Percentiles rank a stretch among this genome's conserved stretches.
Conservation (phyloP, 1,139 yeast genomes). For the Magnusiomyces paraingens region DNA sequence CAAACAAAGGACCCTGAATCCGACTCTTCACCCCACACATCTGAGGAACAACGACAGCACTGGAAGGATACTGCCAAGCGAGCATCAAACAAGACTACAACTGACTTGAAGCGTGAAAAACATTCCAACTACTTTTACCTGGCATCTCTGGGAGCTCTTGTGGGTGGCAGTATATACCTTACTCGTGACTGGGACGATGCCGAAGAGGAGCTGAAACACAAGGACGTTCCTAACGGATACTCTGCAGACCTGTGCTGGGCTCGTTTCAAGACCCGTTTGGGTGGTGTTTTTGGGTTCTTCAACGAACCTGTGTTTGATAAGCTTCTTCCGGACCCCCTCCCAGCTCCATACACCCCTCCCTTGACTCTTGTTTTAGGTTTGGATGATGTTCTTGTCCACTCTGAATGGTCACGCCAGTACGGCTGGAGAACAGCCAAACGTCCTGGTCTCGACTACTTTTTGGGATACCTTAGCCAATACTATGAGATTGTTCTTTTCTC, state of each 20-base stretch:
- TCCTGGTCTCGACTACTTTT: constrained; percentile 95
- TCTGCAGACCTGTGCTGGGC: constrained; percentile 43
- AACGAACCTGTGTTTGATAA: constrained; percentile 93
- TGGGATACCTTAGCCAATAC: constrained; percentile 89
- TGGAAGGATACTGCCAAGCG: constrained; percentile 36
- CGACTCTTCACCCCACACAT: constrained; percentile 10
- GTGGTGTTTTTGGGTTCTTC: constrained; percentile 74
- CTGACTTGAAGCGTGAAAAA: constrained; percentile 51
- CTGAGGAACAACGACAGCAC: constrained; percentile 26
- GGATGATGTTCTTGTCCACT: constrained; percentile 85
- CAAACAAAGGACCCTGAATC: neutral
- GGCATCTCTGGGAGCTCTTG: constrained; percentile 50
- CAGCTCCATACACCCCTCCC: constrained; percentile 90
- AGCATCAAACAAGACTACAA: constrained; percentile 52
- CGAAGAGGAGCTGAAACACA: constrained; percentile 52
- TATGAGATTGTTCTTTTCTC: constrained; percentile 92
- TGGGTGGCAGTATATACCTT: constrained; percentile 67
- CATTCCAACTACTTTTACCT: constrained; percentile 29
- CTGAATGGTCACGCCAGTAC: constrained; percentile 83
- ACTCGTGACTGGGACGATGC: constrained; percentile 83
- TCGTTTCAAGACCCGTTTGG: constrained; percentile 64
- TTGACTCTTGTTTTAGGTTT: constrained; percentile 80
- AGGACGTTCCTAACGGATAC: constrained; percentile 60
- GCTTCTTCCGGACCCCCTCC: constrained; percentile 85
- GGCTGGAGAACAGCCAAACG: constrained; percentile 99